Conservation (phyloP, 495 filamentous ascomycete genomes). For the Penicillium goetzii region DNA sequence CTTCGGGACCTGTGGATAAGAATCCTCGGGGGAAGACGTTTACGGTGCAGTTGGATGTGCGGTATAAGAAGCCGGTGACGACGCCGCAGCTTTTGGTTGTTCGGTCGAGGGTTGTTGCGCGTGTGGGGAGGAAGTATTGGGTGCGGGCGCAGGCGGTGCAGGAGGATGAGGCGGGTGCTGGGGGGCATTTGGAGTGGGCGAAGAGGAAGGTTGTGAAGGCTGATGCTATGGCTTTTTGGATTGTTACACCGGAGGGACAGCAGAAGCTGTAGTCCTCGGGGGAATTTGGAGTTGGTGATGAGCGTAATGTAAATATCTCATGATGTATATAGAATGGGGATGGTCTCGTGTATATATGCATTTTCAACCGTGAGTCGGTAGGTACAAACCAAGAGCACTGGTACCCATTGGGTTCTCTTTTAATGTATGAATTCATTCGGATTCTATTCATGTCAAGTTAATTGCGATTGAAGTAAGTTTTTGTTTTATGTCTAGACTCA, state of each 20-base stretch:
- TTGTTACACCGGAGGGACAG: constrained; percentile 31
- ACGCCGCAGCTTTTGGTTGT: constrained; percentile 42
- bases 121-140: constrained; percentile 46
- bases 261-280: constrained; percentile 18
- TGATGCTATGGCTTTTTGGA: constrained; percentile 51
- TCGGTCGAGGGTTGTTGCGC: constrained; percentile 38
- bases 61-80: constrained; percentile 40
- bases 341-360: not conserved
- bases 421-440: too few relatives aligned
- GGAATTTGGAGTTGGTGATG: not conserved
- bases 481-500: not conserved
- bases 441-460: too few relatives aligned
- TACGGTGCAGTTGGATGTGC: constrained; percentile 47
- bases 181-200: constrained; percentile 36
- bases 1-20: constrained; percentile 9
- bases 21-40: constrained; percentile 41
- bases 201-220: constrained; percentile 39
- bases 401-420: not conserved
- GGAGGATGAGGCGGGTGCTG: constrained; percentile 37
- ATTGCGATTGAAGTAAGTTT: too few relatives aligned
- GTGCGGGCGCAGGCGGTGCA: constrained; percentile 46
- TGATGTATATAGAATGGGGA: not conserved
- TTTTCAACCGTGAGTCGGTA: too few relatives aligned
- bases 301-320: not conserved
- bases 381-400: not conserved